Evolutionary conservation across 495 filamentous ascomycete species (phyloP).

Genomic region (Aspergillus sclerotioniger): DNA sequence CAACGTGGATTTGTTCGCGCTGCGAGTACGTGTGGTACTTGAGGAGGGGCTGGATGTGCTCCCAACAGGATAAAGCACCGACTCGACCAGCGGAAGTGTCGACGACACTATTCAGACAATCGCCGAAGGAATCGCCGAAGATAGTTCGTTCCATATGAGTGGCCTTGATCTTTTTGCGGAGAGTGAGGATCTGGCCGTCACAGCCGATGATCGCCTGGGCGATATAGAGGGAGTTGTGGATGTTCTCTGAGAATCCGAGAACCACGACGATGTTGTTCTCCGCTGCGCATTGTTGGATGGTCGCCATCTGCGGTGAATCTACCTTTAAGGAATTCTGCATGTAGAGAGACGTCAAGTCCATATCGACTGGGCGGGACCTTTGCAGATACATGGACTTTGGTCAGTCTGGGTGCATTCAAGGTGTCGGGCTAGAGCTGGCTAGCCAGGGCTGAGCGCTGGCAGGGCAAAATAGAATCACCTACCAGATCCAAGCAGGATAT

Average conservation of each 20-base stretch:
- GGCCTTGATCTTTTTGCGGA: slow-evolving; percentile 57
- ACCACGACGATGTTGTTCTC: slow-evolving; percentile 45
- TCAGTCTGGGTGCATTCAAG: neutral
- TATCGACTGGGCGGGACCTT: slow-evolving; percentile 47
- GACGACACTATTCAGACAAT: slow-evolving; percentile 41
- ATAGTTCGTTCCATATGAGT: slow-evolving; percentile 64
- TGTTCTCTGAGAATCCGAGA: slow-evolving; percentile 55
- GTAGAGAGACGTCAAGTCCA: slow-evolving; percentile 42
- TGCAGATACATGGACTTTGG: neutral
- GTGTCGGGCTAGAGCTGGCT: too few relatives aligned
- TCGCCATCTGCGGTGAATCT: slow-evolving; percentile 46
- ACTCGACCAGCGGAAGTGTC: slow-evolving; percentile 44
- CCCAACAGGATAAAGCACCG: slow-evolving; percentile 54
- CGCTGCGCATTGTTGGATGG: slow-evolving; percentile 40
- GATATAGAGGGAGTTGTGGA: slow-evolving; percentile 52
- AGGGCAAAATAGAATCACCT: too few relatives aligned
- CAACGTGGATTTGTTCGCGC: slow-evolving; percentile 54
- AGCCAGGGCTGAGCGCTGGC: too few relatives aligned
- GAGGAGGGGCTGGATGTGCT: slow-evolving; percentile 59
- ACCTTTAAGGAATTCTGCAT: slow-evolving; percentile 50
- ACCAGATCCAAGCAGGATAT: slow-evolving; percentile 62
- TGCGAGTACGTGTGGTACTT: slow-evolving; percentile 55
- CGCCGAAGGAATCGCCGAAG: slow-evolving; percentile 53
- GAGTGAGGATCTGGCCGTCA: slow-evolving; percentile 43
- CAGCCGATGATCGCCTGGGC: slow-evolving; percentile 51